Base-by-base conservation (phyloP, 768 basidiomycete genomes). In the Russula sp. region DNA sequence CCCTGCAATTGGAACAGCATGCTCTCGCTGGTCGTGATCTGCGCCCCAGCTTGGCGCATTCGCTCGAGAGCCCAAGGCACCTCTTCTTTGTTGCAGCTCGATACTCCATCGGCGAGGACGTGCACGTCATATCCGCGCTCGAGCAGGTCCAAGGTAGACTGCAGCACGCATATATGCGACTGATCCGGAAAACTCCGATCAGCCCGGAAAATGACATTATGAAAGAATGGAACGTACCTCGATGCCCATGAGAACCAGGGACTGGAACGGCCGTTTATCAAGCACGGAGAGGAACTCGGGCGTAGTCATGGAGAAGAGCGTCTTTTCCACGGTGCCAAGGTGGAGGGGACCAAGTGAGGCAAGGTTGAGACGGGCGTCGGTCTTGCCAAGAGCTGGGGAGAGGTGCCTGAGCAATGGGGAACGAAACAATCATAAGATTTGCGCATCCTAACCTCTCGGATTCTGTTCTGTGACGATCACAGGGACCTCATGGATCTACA, bases 111-210 rank as follows among this genome's bases (percentile, higher is more conserved):
- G 1, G 89, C 91, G 26, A 93, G 76, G 44, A 94, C 80, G 72
- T 90, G 84, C 7, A 90, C 84, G 63, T 79, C 72, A 50, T 79
- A 81, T 0, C 78, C 78, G 0, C 34, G 67, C 50, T 78, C 71
- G 3, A 89, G 73, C 14, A 96, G 80, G 64, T 89, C 86, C 20
- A 94, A 76, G 0, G 87, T 80, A 0, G 92, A 90, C 74, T 96
- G 94, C 7, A 94, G 80, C 10, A 96, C 84, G 71, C 94, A 97
- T 65, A 97, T 85, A 70, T 96, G 94, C 18, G 90, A 83, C 93
- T 94, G 67, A 20, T 18, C 10, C 18, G 67, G n/a, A 26, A 64
- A 61, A 56, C 3, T 9, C 13, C 5, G 30, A 8, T 22, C 26
- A 59, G n/a, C 7, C 59, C 22, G 8, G 50, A 48, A n/a, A 22